phyloP scores from a whole-genome alignment of 75 land plant species.

The Cunninghamia lanceolata region DNA sequence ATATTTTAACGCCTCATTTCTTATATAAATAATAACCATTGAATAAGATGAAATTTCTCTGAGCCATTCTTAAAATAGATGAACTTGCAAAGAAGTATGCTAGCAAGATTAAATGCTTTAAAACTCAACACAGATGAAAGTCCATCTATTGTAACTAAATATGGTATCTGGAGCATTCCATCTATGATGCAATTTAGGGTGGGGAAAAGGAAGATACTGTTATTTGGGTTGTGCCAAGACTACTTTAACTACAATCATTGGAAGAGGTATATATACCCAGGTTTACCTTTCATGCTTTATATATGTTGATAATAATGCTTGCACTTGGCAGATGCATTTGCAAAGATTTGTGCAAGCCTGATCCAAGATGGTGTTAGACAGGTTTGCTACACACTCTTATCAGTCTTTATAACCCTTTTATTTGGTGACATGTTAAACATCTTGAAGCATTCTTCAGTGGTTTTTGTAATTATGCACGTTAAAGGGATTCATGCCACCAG shows the following conservation, averaged over 20 bases:
- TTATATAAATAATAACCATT: too few relatives aligned
- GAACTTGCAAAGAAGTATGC: conserved; percentile 75
- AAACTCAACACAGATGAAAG: conserved; percentile 85
- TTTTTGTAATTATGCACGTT: not conserved
- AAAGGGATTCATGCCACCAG: not conserved
- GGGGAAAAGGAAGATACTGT: conserved; percentile 87
- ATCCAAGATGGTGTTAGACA: not conserved
- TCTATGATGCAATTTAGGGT: conserved; percentile 68
- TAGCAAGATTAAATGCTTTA: conserved; percentile 68
- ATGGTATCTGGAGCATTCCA: conserved; percentile 88
- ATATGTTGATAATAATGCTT: not conserved
- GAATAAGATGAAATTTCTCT: too few relatives aligned
- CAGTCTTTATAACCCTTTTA: not conserved
- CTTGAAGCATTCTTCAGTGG: not conserved
- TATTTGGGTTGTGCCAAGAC: conserved; percentile 84
- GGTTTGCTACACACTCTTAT: not conserved
- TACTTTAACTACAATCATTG: conserved; percentile 55
- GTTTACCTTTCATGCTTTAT: not conserved
- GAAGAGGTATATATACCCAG: conserved; percentile 6
- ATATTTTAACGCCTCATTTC: too few relatives aligned
- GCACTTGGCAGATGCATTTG: not conserved
- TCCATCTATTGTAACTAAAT: conserved; percentile 65
- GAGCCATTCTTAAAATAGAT: too few relatives aligned
- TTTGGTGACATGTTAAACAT: not conserved
- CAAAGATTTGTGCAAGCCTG: not conserved